These are phyloP conservation scores for Lipomyces yamadae DNA, from an alignment of 805 yeast species.

Conservation along the genomic window DNA sequence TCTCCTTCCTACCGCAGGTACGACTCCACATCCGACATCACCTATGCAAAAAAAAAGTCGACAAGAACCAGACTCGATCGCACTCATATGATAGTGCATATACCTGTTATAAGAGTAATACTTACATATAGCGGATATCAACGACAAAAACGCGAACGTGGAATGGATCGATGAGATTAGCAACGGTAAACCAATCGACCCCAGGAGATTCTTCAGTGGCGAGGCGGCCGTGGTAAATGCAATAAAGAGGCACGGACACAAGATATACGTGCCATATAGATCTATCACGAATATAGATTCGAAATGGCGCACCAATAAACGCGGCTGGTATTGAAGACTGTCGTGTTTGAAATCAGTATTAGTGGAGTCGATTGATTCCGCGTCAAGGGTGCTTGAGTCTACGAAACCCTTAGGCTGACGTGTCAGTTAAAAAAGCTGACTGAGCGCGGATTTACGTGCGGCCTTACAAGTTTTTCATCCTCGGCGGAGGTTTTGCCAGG, in stretches of 20 bases:
- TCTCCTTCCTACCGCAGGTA: neutral
- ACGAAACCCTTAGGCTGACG: neutral
- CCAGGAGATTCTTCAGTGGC: neutral
- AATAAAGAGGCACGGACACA: conserved; percentile 8
- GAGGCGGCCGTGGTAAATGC: conserved; percentile 11
- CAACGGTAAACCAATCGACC: neutral
- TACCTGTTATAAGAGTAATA: neutral
- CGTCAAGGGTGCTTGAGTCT: neutral
- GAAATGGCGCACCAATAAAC: neutral
- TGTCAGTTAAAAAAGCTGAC: neutral
- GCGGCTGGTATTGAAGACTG: neutral
- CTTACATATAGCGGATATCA: neutral
- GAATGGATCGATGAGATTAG: neutral
- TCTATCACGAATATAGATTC: neutral
- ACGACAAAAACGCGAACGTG: neutral
- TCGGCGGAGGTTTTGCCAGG: too few species aligned
- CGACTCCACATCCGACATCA: neutral
- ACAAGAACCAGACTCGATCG: neutral
- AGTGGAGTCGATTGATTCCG: neutral
- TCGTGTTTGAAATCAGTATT: too few species aligned
- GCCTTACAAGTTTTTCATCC: neutral
- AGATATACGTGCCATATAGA: conserved; percentile 2
- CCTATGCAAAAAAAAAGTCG: neutral
- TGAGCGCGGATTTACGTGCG: neutral
- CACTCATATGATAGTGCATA: neutral